Evolutionary conservation across 2,329 filamentous ascomycete species (phyloP).

Genomic region (Fusarium oxysporum): DNA sequence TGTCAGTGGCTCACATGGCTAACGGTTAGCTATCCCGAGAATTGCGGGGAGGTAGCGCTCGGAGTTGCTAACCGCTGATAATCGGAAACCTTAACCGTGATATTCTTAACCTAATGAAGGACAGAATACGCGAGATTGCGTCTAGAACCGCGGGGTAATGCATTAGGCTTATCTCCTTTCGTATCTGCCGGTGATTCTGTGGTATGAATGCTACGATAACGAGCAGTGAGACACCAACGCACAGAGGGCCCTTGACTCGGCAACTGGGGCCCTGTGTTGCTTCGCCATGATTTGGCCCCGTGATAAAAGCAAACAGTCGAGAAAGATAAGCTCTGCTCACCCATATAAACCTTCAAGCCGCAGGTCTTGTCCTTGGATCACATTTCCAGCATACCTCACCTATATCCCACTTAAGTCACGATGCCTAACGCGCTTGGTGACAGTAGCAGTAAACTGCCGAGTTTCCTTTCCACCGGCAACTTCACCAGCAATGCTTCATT

Average conservation of each 20-base stretch:
- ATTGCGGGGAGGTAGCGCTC: slow-evolving; percentile 2
- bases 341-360: background rate
- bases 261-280: background rate
- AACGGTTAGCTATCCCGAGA: slow-evolving; percentile 10
- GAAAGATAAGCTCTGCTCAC: background rate
- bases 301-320: background rate
- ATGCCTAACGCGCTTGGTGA: slow-evolving; percentile 1
- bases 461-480: background rate
- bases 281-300: background rate
- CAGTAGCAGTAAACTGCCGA: background rate
- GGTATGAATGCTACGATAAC: background rate
- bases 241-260: background rate
- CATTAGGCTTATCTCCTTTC: background rate
- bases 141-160: slow-evolving; percentile 10
- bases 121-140: background rate
- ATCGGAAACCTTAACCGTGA: slow-evolving; percentile 4
- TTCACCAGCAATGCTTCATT: background rate
- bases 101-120: background rate
- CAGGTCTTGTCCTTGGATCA: background rate
- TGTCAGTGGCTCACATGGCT: no score
- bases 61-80: background rate
- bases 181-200: background rate
- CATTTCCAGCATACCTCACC: background rate
- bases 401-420: background rate
- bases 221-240: background rate